Evolutionary conservation across 768 basidiomycete species (phyloP), one percentile per base, ranked within the genome.

Genomic region (Lactarius pseudohatsudake): DNA sequence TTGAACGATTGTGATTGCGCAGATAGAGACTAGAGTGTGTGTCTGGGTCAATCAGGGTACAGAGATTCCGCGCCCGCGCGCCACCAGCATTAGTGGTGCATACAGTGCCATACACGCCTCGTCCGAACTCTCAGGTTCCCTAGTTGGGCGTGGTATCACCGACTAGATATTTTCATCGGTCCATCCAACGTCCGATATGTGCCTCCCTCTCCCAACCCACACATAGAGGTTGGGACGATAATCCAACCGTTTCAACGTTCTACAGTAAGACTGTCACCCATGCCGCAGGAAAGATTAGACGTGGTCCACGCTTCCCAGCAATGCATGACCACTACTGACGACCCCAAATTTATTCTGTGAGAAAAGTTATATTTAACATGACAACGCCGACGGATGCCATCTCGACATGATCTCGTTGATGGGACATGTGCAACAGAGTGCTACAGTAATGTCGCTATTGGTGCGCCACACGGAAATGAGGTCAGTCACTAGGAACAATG

Each of bases 111-210:
- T 69, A 28, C 15, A 50, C 34, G 4, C 36, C 30, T 15, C n/a
- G 36, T 59, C 56, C 20, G 22, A 3, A 30, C 22, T 28, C 40
- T 22, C 15, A 59, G 3, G 66, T 74, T 10, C 75, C 76, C 53
- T 57, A 20, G 20, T 18, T 57, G 18, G 30, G 15, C 26, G 53
- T 30, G 20, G 43, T 8, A 56, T 7, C 16, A n/a, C 36, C 34
- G 1, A 11, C n/a, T 38, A 82, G 83, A 85, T 66, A 80, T 81
- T 16, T 75, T 87, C 75, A 83, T 89, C 61, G 87, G 88, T 4
- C 88, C 87, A 3, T 89, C 84, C 89, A 1, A 78, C 87, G 59
- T 80, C 82, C 1, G 87, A 41, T 85, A 82, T 72, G 81, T 85
- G 1, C 75, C 84, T 6, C 88, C 88, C 18, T 81, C 82, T 36